Evolutionary conservation across 495 filamentous ascomycete genomes (phyloP), one percentile per base, ranked within the genome.

Genomic region (Pseudoneurospora amorphoporcata): DNA sequence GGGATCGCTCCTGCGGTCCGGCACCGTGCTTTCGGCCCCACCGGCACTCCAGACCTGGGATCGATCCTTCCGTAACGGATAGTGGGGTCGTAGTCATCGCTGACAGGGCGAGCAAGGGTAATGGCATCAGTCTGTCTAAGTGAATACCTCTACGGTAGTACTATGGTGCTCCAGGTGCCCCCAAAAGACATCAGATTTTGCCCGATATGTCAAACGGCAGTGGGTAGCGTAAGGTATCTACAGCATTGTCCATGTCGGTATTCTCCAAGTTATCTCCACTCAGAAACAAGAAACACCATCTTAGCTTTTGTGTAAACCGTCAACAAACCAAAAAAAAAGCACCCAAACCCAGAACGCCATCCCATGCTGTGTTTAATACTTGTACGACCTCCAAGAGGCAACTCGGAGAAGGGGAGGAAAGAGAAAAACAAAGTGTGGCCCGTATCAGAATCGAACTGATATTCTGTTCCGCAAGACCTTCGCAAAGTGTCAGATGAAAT

Each of bases 351-450:
- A 61, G 69, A 77, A 77, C 77, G 69, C 77, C 75, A 17, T 19
- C 69, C 70, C 41, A 74, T 76, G 72, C 71, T 32, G 3, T 61
- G 53, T 35, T 61, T 77, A 71, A 73, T 75, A 76, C 76, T 71
- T 58, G 68, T 39, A 32, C 45, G 35, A 12, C 19, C 43, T n/a
- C n/a, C n/a, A 19, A 47, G 5, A 10, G 9, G 9, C 19, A 4
- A 23, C 45, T 53, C 9, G 10, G 19, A 53, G 4, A 37, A 37
- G 35, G 35, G 5, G 8, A 61, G 12, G 12, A 3, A 29, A 32
- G 8, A 8, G 2, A 8, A 7, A 8, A 8, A 14, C 16, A 58
- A 3, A 61, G 29, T 4, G 23, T 8, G 47, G 12, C 7, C 6
- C 53, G 23, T 8, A 61, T 7, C 12, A 12, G 53, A 14, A 35